Evolutionary conservation across 2,329 filamentous ascomycete species (phyloP), one percentile per base, ranked within the genome.

Genomic region (Raffaelea deltoideospora): DNA sequence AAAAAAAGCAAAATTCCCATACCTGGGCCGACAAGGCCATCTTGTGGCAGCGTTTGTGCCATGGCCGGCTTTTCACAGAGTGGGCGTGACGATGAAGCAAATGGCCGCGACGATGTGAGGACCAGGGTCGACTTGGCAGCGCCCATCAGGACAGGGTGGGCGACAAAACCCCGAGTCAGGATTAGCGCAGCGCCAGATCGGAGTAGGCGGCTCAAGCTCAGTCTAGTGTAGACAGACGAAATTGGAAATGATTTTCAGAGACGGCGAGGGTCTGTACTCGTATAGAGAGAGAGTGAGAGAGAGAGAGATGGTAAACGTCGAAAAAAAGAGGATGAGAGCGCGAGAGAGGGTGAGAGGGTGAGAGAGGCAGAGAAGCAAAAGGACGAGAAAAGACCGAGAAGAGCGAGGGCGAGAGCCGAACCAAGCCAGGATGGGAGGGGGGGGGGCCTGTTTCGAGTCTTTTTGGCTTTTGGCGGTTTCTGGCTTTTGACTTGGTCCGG

Each of bases 1-100:
- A 13, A 20, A 7, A 23, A 18, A 5, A 27, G 15, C 11, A 31
- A 21, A 21, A 7, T n/a, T 17, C 15, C 51, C 63, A 52, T 43
- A 64, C 65, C 61, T 44, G 57, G 48, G 26, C 65, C 65, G 22
- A 55, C 58, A 32, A 56, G 52, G 36, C 49, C 50, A 37, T 54
- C 55, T 30, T 51, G 40, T 11, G 43, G 39, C 17, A 46, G 38
- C 17, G 39, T 35, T 27, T 40, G 37, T 9, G 42, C 35, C 45
- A 47, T 47, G 33, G 42, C 42, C 14, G 37, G 18, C 27, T 40
- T 37, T 26, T 37, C 31, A 35, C 33, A 26, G 26, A 41, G 34
- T 21, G 37, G 32, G 13, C 23, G 33, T 21, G n/a, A n/a, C n/a
- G n/a, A n/a, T n/a, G n/a, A n/a, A n/a, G n/a, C n/a, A 13, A 14